A percentile compares a stretch with the other conserved stretches of the same genome.
Conservation (phyloP, 441 rosid genomes). For the Rhodomyrtus psidioides region DNA sequence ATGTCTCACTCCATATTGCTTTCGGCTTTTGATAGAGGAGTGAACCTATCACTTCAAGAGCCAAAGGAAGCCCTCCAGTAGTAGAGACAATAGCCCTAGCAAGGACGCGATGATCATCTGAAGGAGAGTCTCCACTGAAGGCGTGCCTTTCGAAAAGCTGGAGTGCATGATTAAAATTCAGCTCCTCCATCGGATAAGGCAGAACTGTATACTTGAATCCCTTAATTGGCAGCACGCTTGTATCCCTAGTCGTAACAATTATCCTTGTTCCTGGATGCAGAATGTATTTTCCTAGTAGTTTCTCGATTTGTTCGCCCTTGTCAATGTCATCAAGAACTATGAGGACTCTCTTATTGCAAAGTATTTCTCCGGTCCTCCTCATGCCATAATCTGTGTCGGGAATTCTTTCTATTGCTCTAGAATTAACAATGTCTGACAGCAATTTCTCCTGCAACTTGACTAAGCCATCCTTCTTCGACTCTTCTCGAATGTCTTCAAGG, state of each 20-base stretch:
- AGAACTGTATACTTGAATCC: not conserved
- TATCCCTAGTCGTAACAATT: not conserved
- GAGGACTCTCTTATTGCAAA: not conserved
- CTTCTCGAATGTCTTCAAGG: not conserved
- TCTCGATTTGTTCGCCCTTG: not conserved
- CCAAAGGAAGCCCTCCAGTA: not conserved
- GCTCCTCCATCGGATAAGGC: not conserved
- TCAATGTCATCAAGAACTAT: not conserved
- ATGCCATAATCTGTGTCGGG: not conserved
- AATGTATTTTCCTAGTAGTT: not conserved
- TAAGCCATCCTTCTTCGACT: not conserved
- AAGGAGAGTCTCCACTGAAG: not conserved
- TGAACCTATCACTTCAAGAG: not conserved
- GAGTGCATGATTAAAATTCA: not conserved
- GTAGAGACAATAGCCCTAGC: not conserved
- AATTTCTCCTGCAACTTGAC: not conserved
- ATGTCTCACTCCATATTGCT: not conserved
- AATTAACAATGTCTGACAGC: not conserved
- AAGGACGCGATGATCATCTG: not conserved
- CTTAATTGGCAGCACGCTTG: not conserved
- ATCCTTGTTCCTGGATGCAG: not conserved
- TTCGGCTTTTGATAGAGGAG: not conserved
- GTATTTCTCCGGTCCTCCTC: not conserved
- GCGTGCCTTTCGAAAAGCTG: not conserved
- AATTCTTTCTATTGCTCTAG: not conserved